Evolutionary conservation across 2,329 filamentous ascomycete genomes (phyloP), one percentile per base, ranked within the genome.

Genomic region (Clathrospora elynae): DNA sequence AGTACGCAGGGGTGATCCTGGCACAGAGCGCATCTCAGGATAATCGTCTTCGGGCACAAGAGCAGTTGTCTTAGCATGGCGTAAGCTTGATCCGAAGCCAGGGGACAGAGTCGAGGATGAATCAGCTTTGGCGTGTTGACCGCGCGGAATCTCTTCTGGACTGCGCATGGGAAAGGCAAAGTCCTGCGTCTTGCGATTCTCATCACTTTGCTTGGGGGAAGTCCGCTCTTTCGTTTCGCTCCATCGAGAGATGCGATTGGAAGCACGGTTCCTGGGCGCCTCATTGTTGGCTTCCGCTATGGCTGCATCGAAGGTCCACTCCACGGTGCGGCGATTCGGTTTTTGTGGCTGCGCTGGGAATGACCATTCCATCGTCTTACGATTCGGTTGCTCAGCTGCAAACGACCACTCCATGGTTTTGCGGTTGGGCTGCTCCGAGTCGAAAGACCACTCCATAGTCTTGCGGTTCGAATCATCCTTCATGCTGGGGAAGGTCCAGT

Each of bases 371-470:
- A 77, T 76, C 0, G 74, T 76, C 5, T 66, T 66, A 13, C 73
- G 71, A 33, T 61, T 62, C 22, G 61, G 62, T 68, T 54, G 51
- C 14, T 59, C 53, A 32, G 61, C 66, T 3, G 71, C 66, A 46
- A 78, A 78, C 1, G 70, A 74, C 74, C 74, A 76, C 30, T 75
- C 73, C 57, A 72, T 67, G 1, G 74, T 76, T 19, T 67, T 67
- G 11, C 72, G 67, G 34, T 73, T 74, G 2, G 61, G 51, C 24
- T 64, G 62, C 18, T 66, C 55, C n/a, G 57, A 36, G 11, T 64
- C 57, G 47, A 81, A 81, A 3, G 75, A 79, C 79, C 79, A 83
- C 19, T 80, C 77, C 69, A 77, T 76, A 1, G 75, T 77, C 6
- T 67, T 68, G n/a, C 74, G 71, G 59, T 73, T 63, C 9, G 59